Conservation (phyloP, 1,284 basidiomycete genomes). For the Pholiota adiposa region DNA sequence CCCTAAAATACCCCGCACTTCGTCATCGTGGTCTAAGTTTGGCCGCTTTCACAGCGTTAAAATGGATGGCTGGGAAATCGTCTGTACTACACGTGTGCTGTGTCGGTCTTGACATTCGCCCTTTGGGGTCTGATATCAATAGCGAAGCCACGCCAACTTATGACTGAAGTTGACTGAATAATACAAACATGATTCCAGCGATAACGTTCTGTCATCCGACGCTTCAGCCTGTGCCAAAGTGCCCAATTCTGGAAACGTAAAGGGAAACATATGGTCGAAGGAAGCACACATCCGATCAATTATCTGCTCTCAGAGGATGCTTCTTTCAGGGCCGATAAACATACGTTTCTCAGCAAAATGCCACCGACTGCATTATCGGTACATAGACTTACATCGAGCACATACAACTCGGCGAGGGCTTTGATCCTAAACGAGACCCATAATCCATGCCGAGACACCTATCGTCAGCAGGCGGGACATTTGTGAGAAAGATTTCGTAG, state of each 20-base stretch:
- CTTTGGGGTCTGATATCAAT: background rate
- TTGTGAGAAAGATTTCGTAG: slow-evolving; percentile 18
- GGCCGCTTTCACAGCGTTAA: background rate
- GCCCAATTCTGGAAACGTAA: background rate
- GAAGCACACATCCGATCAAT: background rate
- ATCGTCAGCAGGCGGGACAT: background rate
- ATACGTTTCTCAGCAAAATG: background rate
- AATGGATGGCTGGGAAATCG: background rate
- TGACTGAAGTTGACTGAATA: background rate
- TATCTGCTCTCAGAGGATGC: background rate
- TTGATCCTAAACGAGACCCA: background rate
- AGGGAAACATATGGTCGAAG: background rate
- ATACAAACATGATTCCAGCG: background rate
- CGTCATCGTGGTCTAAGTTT: background rate
- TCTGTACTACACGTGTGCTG: background rate
- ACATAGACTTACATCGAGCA: background rate
- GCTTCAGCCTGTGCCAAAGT: background rate
- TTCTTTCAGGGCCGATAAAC: background rate
- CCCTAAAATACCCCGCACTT: slow-evolving; percentile 3
- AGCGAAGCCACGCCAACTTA: background rate
- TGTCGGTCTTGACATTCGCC: background rate
- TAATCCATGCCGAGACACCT: slow-evolving; percentile 2
- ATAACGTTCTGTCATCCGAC: background rate
- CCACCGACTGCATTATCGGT: background rate
- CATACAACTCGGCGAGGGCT: background rate